Conservation (phyloP, 768 basidiomycete genomes). For the Trametes maxima region DNA sequence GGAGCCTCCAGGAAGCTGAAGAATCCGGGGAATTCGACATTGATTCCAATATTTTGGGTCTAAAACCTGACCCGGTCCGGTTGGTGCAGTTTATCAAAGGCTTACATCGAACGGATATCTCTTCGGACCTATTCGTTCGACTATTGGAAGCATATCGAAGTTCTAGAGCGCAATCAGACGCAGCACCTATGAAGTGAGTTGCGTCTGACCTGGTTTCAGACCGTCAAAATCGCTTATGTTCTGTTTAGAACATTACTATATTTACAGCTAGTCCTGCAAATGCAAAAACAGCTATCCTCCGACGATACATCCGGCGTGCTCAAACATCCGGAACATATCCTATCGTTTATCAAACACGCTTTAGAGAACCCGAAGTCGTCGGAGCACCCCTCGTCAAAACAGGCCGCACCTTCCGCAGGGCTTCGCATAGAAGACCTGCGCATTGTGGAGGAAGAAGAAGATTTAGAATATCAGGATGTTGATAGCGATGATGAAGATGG, state of each 20-base stretch:
- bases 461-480: constrained; percentile 35
- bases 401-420: constrained; percentile 18
- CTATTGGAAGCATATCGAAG: constrained; percentile 69
- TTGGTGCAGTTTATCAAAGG: constrained; percentile 67
- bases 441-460: constrained; percentile 40
- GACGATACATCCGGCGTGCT: constrained; percentile 59
- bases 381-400: constrained; percentile 1
- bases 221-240: background rate
- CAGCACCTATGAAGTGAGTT: constrained; percentile 56
- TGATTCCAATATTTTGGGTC: constrained; percentile 59
- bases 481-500: constrained; percentile 57
- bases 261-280: constrained; percentile 80
- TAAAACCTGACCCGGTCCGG: constrained; percentile 76
- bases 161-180: constrained; percentile 39
- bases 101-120: constrained; percentile 68
- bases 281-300: constrained; percentile 69
- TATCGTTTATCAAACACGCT: constrained; percentile 84
- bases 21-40: constrained; percentile 47
- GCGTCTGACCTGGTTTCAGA: background rate
- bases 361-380: constrained; percentile 44
- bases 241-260: constrained; percentile 62
- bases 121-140: constrained; percentile 72
- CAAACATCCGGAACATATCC: constrained; percentile 66
- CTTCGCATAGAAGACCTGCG: constrained; percentile 40
- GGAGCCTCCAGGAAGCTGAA: constrained; percentile 44